phyloP scores from a whole-genome alignment of 768 basidiomycete genomes.

The Gymnopilus dilepis region DNA sequence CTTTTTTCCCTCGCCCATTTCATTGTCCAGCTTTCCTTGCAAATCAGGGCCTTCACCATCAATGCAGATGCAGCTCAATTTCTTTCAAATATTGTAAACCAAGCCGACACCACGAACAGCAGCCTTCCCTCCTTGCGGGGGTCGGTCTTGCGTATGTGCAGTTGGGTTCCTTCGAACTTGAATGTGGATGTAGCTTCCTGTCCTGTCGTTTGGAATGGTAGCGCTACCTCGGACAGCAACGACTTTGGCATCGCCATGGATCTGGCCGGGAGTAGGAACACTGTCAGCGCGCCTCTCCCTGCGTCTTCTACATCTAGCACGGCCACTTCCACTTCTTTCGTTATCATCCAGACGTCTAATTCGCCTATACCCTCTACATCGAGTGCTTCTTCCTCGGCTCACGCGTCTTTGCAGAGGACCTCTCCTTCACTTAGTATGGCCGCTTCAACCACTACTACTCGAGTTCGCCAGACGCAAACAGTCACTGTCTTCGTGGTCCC shows the following conservation, averaged over 20 bases:
- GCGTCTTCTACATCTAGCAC: not conserved
- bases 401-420: not conserved
- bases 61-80: slow-evolving; percentile 63
- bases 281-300: not conserved
- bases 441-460: slow-evolving; percentile 5
- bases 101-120: slow-evolving; percentile 51
- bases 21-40: slow-evolving; percentile 68
- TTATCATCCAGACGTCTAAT: not conserved
- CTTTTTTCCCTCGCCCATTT: slow-evolving; percentile 71
- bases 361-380: slow-evolving; percentile 9
- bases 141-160: slow-evolving; percentile 61
- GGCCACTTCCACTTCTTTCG: not conserved
- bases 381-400: slow-evolving; percentile 6
- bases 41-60: slow-evolving; percentile 67
- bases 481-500: slow-evolving; percentile 34
- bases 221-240: slow-evolving; percentile 15
- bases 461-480: slow-evolving; percentile 20
- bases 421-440: not conserved
- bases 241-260: slow-evolving; percentile 24
- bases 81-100: slow-evolving; percentile 52
- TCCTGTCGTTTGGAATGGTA: slow-evolving; percentile 60
- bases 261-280: not conserved
- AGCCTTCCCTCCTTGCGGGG: slow-evolving; percentile 58
- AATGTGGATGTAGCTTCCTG: slow-evolving; percentile 47
- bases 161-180: slow-evolving; percentile 51